Base-by-base conservation (phyloP, 768 basidiomycete species). In the Serendipita sp. region DNA sequence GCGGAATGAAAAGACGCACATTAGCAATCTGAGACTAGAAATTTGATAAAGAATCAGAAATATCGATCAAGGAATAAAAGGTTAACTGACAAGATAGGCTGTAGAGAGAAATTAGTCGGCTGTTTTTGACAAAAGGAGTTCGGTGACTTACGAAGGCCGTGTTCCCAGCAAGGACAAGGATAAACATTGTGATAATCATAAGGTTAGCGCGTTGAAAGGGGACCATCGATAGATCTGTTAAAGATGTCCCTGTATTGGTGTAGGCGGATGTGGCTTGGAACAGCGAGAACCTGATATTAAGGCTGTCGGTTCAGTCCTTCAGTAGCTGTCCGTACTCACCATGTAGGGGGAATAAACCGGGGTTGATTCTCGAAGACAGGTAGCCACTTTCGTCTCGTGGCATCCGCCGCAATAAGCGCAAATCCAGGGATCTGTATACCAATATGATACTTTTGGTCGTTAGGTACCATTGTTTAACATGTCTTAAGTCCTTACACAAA, bases 131-230 rank as follows among this genome's bases (percentile, higher is more conserved):
- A 54, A 44, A 4, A 41, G 38, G 38, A 41, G 13, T 41, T n/a
- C 16, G n/a, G 13, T 3, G 3, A 86, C 91, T 79, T 70, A 95
- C 93, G 70, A 91, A 95, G 28, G 83, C 86, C 48, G 93, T 96
- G 71, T 98, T 97, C 8, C 95, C 95, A 58, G 91, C 92, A 54
- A 97, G 73, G 67, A 97, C 87, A 30, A 90, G 75, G 52, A 92
- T 74, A 0, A 83, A 77, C 79, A 92, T 76, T 63, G 83, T 72
- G 34, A 89, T 65, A 65, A 91, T 83, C 85, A 91, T 85, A 1
- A 84, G 81, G 70, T 91, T 92, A 16, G 91, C 93, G 23, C 71
- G 77, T 71, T 92, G 89, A 73, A 96, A 97, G 0, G 92, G 93
- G 2, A 95, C 63, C 91, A 99, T 91, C 11, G 90, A 94, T 67